These are phyloP conservation scores for Ceratobasidium theobromae DNA, from an alignment of 1,284 basidiomycete species.

Conservation along the genomic window DNA sequence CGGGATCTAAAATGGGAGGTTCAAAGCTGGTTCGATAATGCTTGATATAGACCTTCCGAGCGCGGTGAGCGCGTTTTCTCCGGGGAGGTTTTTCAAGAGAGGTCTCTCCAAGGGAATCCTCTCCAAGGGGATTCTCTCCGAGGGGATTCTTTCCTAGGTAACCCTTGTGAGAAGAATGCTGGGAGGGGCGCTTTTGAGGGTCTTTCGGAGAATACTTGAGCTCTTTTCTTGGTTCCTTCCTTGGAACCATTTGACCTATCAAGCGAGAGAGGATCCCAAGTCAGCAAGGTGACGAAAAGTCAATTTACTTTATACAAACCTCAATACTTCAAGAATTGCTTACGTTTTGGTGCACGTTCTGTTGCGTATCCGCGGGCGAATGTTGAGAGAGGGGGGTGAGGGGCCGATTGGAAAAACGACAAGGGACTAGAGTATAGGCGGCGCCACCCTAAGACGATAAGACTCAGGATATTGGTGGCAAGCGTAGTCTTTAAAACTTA, in stretches of 20 bases:
- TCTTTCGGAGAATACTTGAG: no score
- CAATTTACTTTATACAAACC: not conserved
- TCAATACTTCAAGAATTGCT: not conserved
- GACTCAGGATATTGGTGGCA: not conserved
- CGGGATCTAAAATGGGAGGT: no score
- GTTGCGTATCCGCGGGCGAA: constrained; percentile 22
- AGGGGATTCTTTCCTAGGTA: no score
- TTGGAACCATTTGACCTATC: not conserved
- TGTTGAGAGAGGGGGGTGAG: not conserved
- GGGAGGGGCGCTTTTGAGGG: no score
- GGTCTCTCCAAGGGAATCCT: no score
- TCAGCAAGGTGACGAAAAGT: not conserved
- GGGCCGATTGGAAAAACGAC: constrained; percentile 15
- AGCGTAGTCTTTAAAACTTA: constrained; percentile 2
- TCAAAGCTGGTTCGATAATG: no score
- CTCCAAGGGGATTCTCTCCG: not conserved
- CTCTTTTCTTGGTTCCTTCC: not conserved
- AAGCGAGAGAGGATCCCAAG: not conserved
- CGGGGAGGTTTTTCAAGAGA: no score
- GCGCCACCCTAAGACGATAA: not conserved
- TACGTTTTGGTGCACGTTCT: not conserved
- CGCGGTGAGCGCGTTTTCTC: no score
- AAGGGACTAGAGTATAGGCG: constrained; percentile 14
- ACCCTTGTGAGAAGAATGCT: no score
- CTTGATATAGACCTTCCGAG: no score